phyloP scores from a whole-genome alignment of 208 protist species.

The Novymonas esmeraldas region DNA sequence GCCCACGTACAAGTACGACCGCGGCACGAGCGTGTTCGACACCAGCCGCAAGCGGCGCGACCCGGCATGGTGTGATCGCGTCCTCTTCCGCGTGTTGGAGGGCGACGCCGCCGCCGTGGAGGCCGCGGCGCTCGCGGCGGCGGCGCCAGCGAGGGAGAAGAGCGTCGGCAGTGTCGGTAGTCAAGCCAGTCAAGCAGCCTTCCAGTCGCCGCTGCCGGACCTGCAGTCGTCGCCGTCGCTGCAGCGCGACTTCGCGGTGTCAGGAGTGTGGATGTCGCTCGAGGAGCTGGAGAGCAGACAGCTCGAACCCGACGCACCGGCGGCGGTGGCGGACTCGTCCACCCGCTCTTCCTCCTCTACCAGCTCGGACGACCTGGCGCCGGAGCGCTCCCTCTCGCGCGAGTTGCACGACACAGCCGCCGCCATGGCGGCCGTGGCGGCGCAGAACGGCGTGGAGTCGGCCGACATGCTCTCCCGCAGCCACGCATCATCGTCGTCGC shows the following conservation, averaged over 20 bases:
- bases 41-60: conserved; percentile 78
- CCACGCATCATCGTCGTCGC: background rate
- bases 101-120: no score
- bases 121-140: no score
- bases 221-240: background rate
- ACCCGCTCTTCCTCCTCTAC: conserved; percentile 1
- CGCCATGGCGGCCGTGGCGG: conserved; percentile 9
- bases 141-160: background rate
- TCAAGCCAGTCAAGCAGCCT: background rate
- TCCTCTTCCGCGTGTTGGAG: conserved; percentile 76
- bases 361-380: conserved; percentile 2
- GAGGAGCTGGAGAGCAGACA: conserved; percentile 6
- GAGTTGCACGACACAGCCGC: background rate
- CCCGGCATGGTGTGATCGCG: conserved; percentile 90
- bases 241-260: no score
- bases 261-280: conserved; percentile 7
- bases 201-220: background rate
- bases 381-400: background rate
- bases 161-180: background rate
- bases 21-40: conserved; percentile 77
- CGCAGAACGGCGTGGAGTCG: conserved; percentile 9
- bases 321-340: background rate
- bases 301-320: background rate
- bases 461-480: background rate
- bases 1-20: conserved; percentile 93